Evolutionary conservation across 148 eudicot genomes (phyloP).

Genomic region (Pharnaceum exiguum): DNA sequence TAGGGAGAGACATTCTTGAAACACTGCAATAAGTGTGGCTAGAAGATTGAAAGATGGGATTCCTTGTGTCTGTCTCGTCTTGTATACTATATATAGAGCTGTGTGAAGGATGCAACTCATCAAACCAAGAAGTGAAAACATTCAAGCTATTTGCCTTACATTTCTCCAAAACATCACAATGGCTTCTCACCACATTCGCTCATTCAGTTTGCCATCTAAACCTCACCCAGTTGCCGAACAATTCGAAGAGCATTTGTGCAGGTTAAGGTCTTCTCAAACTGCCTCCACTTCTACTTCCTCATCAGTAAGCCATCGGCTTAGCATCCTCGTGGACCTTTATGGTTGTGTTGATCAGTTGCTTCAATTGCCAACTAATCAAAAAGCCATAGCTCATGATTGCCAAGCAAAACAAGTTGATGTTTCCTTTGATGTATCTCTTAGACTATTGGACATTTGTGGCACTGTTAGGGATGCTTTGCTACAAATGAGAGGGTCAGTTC

Average conservation of each 20-base stretch:
- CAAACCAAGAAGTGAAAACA: constrained; percentile 13
- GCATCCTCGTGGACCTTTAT: constrained; percentile 7
- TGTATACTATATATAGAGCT: constrained; percentile 15
- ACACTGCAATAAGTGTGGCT: constrained; percentile 6
- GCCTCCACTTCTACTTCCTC: constrained; percentile 29
- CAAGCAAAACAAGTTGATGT: constrained; percentile 8
- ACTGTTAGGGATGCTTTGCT: constrained; percentile 16
- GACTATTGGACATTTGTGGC: constrained; percentile 31
- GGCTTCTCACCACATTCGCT: constrained; percentile 22
- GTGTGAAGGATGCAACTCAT: neutral
- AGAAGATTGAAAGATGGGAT: constrained; percentile 11
- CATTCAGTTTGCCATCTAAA: constrained; percentile 35
- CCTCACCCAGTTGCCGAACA: constrained; percentile 25
- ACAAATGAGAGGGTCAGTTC: constrained; percentile 21
- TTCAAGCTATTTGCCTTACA: neutral
- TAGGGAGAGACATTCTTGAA: constrained; percentile 19
- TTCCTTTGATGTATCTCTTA: constrained; percentile 20
- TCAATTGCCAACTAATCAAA: constrained; percentile 9
- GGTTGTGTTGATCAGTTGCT: constrained; percentile 20
- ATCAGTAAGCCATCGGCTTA: constrained; percentile 7
- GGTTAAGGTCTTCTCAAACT: constrained; percentile 32
- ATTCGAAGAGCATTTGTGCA: constrained; percentile 20
- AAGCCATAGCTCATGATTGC: neutral
- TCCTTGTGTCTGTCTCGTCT: constrained; percentile 20
- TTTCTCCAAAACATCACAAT: constrained; percentile 1